Evolutionary conservation across 1,284 basidiomycete genomes (phyloP), one percentile per base, ranked within the genome.

Genomic region (Peniophora sp.): DNA sequence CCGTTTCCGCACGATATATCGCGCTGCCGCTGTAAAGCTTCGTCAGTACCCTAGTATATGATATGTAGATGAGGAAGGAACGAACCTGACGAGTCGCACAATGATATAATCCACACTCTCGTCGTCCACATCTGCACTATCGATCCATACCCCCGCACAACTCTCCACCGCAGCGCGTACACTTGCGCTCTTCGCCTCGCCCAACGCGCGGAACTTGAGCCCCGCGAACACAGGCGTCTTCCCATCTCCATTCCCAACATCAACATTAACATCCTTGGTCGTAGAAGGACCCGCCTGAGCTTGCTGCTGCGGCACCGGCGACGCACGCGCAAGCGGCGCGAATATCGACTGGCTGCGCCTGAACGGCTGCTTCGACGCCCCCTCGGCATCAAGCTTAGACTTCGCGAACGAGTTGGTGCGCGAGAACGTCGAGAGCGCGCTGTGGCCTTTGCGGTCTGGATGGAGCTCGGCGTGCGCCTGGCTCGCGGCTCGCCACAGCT

Each of bases 31-130:
- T 87, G 46, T 17, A 51, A 50, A 22, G 50, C 47, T 27, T 32
- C 27, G n/a, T 45, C 3, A 17, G n/a, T 24, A 45, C 20, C 23
- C n/a, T 24, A 20, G 9, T n/a, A 6, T 9, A 20, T 17, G 36
- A 51, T 37, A 36, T 27, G 5, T 20, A 24, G 22, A 36, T 48
- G 23, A 47, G 22, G 12, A 32, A 54, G 23, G 43, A 32, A 55
- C 65, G 44, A 45, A 88, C 86, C 85, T 86, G 51, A 81, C 78
- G 17, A 91, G 66, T 51, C 88, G 69, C 6, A 88, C 84, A 49
- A 90, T 64, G 49, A 87, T 72, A 56, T 78, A 85, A 63, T 83
- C 78, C 1, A 78, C 76, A 23, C 74, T 67, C 14, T 75, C 74
- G 15, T 76, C 73, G 6, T 71, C 56, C 14, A 41, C 51, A 11